Evolutionary conservation across 2,329 filamentous ascomycete genomes (phyloP), one percentile per base, ranked within the genome.

Genomic region (Fusarium nurragi): DNA sequence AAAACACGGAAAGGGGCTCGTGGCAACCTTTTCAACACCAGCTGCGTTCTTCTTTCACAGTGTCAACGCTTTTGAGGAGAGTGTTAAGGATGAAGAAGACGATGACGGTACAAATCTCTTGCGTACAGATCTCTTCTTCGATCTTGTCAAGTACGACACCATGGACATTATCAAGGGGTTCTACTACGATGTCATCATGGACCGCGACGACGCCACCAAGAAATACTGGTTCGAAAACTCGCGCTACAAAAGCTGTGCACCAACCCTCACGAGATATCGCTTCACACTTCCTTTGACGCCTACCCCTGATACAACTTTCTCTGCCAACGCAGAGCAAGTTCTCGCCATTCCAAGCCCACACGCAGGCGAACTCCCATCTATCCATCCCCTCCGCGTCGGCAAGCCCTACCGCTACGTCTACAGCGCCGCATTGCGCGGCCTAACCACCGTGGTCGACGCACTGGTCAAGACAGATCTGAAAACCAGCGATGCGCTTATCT

Each of bases 21-120:
- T 95, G 0, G 89, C 86, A 9, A 85, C 83, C 3, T 94, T 90
- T 70, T 84, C 88, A 18, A 89, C 86, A 16, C 82, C 86, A 0
- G 84, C 90, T 0, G 88, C 88, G 43, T 96, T 94, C 79, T 89
- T 87, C 76, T 96, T 96, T 75, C 92, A 97, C 76, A 86, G 86
- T 0, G 80, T 92, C 72, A 96, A 96, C 67, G 86, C 91, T 0
- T 95, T 88, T 73, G 90, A 94, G 70, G 84, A 91, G 63, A 64
- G 70, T 1, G 59, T 71, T 0, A 74, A 78, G 26, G 77, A 76
- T 3, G 77, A 80, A 2, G 68, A 73, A 0, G 73, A 72, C 3
- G 54, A 71, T 12, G 54, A 68, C 11, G 45, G 52, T 14, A 74
- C 66, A 1, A 81, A 88, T 59, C 80, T 95, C 18, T 79, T 88